Evolutionary conservation across 371 early-diverging fungal genomes (phyloP).

Genomic region (Lichtheimia ornata): DNA sequence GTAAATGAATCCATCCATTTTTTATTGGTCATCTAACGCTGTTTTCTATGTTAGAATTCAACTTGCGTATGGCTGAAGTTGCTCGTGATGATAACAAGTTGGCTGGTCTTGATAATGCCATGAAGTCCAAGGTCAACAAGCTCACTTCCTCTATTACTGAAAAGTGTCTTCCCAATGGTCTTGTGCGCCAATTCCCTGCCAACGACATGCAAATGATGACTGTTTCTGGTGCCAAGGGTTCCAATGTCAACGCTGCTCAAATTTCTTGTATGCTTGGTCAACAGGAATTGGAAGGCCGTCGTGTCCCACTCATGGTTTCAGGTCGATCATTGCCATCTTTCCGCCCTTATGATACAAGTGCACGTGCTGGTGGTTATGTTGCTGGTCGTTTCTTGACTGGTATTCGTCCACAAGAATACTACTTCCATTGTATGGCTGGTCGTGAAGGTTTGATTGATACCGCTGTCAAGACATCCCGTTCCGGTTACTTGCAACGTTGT

Average conservation of each 20-base stretch:
- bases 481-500: slow-evolving; percentile 99
- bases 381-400: slow-evolving; percentile 99
- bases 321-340: slow-evolving; percentile 98
- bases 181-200: slow-evolving; percentile 86
- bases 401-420: slow-evolving; percentile 93
- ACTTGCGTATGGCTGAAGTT: slow-evolving; percentile 80
- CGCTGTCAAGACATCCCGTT: slow-evolving; percentile 99
- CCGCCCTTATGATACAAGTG: slow-evolving; percentile 82
- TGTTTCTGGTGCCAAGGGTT: slow-evolving; percentile 99
- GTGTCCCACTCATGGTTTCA: slow-evolving; percentile 98
- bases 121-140: slow-evolving; percentile 86
- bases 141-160: slow-evolving; percentile 84
- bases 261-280: slow-evolving; percentile 99
- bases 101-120: slow-evolving; percentile 89
- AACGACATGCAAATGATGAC: slow-evolving; percentile 99
- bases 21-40: no score
- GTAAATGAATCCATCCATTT: slow-evolving; percentile 4
- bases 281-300: slow-evolving; percentile 99
- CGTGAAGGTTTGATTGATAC: slow-evolving; percentile 99
- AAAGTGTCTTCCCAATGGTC: slow-evolving; percentile 81
- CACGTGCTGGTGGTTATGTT: slow-evolving; percentile 98
- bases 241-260: slow-evolving; percentile 97
- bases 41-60: slow-evolving; percentile 49
- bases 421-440: slow-evolving; percentile 99
- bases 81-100: slow-evolving; percentile 84